phyloP scores from a whole-genome alignment of 2,329 filamentous ascomycete genomes.

The Cladosporium sphaerospermum region DNA sequence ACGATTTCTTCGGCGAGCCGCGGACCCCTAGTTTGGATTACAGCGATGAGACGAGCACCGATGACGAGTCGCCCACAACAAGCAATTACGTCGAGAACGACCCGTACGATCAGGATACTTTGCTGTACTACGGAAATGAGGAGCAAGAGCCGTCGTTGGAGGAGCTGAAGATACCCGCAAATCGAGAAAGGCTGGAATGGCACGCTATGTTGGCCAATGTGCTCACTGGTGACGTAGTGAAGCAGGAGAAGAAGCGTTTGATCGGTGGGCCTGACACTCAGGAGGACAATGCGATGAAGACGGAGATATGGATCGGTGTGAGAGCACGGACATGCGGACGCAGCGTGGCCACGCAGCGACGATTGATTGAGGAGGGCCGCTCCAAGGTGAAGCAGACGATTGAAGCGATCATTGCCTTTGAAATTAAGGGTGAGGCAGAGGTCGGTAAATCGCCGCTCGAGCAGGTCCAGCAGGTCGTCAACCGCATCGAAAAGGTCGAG shows the following conservation, averaged over 20 bases:
- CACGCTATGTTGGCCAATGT: constrained; percentile 96
- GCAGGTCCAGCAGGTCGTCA: constrained; percentile 84
- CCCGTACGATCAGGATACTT: constrained; percentile 81
- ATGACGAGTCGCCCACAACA: constrained; percentile 83
- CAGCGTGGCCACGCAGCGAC: constrained; percentile 74
- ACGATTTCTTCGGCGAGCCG: constrained; percentile 67
- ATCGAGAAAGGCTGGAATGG: constrained; percentile 90
- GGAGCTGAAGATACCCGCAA: constrained; percentile 80
- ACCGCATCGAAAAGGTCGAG: constrained; percentile 85
- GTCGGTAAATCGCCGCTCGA: constrained; percentile 80
- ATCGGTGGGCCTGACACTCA: constrained; percentile 75
- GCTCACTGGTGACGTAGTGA: constrained; percentile 90
- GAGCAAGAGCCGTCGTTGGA: constrained; percentile 82
- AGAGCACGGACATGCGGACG: constrained; percentile 78
- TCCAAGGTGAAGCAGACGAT: constrained; percentile 65
- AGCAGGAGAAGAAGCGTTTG: constrained; percentile 93
- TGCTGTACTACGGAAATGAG: constrained; percentile 88
- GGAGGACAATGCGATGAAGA: constrained; percentile 59
- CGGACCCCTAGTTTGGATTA: constrained; percentile 64
- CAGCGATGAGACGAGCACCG: constrained; percentile 71
- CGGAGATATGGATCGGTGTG: constrained; percentile 82
- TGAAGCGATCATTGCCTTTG: constrained; percentile 85
- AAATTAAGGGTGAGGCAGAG: constrained; percentile 89
- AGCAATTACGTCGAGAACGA: constrained; percentile 78
- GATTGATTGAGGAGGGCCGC: constrained; percentile 81